phyloP scores from a whole-genome alignment of 2,329 filamentous ascomycete species.

The Ophiognomonia clavigignenti-juglandacearum region DNA sequence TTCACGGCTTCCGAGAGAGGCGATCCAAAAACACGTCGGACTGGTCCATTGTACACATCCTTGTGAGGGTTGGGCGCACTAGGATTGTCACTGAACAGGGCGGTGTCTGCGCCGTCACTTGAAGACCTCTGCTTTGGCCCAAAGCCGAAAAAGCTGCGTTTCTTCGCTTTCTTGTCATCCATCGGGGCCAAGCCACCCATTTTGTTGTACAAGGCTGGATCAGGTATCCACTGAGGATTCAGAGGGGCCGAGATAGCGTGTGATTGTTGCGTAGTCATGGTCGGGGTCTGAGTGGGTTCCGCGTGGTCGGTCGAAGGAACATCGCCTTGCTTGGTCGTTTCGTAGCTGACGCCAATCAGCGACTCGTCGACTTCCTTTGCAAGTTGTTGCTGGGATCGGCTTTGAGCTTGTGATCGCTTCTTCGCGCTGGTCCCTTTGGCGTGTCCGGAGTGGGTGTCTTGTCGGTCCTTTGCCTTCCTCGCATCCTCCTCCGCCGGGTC shows the following conservation, averaged over 20 bases:
- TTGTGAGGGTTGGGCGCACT: constrained; percentile 35
- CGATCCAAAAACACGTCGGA: constrained; percentile 77
- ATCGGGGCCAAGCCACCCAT: constrained; percentile 37
- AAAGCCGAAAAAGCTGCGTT: constrained; percentile 72
- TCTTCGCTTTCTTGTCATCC: constrained; percentile 77
- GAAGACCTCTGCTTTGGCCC: constrained; percentile 56
- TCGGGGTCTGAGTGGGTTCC: constrained; percentile 22
- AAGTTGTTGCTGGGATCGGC: constrained; percentile 25
- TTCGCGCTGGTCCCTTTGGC: constrained; percentile 33
- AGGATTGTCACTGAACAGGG: constrained; percentile 46
- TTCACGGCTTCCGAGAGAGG: constrained; percentile 82
- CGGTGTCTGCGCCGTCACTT: constrained; percentile 54
- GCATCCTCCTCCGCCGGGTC: constrained; percentile 54
- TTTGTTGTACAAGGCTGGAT: constrained; percentile 83
- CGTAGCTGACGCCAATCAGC: constrained; percentile 55
- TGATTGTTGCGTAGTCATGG: constrained; percentile 35
- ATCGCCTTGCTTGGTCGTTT: constrained; percentile 48
- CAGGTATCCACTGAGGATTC: constrained; percentile 78
- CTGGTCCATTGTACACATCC: constrained; percentile 44
- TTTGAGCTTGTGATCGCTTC: constrained; percentile 36
- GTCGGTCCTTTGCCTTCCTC: constrained; percentile 37
- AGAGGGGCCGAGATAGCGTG: constrained; percentile 77
- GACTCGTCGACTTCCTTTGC: constrained; percentile 33
- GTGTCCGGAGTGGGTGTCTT: constrained; percentile 31
- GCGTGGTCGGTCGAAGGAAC: constrained; percentile 34